Conservation (phyloP, 1,284 basidiomycete genomes). For the Malassezia psittaci region DNA sequence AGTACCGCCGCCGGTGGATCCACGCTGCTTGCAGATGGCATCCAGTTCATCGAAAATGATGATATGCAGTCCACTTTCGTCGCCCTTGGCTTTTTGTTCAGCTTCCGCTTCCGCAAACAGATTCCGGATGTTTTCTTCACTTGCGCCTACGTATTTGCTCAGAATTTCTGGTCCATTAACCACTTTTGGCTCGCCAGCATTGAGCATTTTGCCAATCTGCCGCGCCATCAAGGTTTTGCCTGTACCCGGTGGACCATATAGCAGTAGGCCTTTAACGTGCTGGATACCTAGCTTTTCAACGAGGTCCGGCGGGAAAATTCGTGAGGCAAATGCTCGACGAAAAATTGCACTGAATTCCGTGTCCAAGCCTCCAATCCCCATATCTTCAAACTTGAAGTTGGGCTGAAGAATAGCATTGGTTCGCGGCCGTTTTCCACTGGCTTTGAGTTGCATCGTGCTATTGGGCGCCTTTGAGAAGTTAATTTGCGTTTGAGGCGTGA, state of each 20-base stretch:
- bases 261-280: conserved; percentile 93
- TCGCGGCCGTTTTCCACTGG: conserved; percentile 80
- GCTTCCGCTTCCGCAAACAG: conserved; percentile 95
- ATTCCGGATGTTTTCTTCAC: conserved; percentile 98
- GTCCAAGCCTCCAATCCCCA: conserved; percentile 98
- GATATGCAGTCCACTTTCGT: conserved; percentile 94
- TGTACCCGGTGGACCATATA: conserved; percentile 93
- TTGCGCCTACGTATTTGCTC: conserved; percentile 93
- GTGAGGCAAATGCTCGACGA: conserved; percentile 92
- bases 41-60: conserved; percentile 99
- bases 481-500: conserved; percentile 83
- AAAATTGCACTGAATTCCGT: conserved; percentile 92
- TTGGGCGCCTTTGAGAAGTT: conserved; percentile 74
- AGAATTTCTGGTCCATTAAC: conserved; percentile 97
- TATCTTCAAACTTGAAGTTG: conserved; percentile 99
- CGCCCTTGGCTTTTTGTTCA: conserved; percentile 98
- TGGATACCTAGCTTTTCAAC: conserved; percentile 98
- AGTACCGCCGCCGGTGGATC: conserved; percentile 57
- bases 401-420: conserved; percentile 92
- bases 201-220: conserved; percentile 99
- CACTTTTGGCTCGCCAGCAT: conserved; percentile 93
- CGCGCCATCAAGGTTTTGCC: conserved; percentile 97
- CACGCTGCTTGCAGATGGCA: conserved; percentile 96
- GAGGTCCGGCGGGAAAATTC: conserved; percentile 89
- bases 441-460: conserved; percentile 78